These are phyloP conservation scores for Fusarium pininemorale DNA, from an alignment of 2,329 filamentous ascomycete species.

Conservation along the genomic window DNA sequence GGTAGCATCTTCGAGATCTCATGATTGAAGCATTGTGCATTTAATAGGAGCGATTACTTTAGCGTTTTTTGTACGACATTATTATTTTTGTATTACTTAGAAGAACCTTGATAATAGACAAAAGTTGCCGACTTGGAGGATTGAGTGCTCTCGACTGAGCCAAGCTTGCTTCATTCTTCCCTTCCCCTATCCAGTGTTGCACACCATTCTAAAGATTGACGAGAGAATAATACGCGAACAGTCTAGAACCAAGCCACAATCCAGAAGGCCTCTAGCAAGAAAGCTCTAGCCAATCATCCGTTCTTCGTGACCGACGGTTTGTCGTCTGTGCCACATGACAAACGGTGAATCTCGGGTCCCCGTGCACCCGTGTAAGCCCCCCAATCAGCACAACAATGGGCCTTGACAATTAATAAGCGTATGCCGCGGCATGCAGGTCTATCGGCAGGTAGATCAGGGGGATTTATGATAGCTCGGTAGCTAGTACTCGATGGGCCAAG, in stretches of 20 bases:
- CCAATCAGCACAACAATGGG: background rate
- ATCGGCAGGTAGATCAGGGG: background rate
- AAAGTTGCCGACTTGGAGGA: background rate
- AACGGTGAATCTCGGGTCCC: background rate
- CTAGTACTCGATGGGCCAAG: background rate
- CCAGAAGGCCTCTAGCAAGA: background rate
- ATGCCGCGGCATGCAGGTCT: background rate
- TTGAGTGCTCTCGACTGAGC: background rate
- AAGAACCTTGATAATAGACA: background rate
- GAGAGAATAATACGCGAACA: background rate
- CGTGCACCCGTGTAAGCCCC: background rate
- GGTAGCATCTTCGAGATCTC: background rate
- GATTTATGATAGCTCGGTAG: background rate
- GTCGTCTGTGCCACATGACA: background rate
- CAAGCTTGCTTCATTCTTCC: background rate
- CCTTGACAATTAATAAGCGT: background rate
- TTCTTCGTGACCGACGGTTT: background rate
- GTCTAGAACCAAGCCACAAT: background rate
- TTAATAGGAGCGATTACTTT: background rate
- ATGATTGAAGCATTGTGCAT: background rate
- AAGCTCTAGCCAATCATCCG: background rate
- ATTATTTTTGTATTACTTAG: background rate
- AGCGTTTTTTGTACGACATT: background rate
- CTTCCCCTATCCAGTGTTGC: background rate
- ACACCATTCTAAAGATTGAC: background rate